A percentile compares a stretch with the other conserved stretches of the same genome.
These are phyloP conservation scores for Hanseniaspora mollemarum DNA, from an alignment of 805 yeast genomes.

Conservation along the genomic window DNA sequence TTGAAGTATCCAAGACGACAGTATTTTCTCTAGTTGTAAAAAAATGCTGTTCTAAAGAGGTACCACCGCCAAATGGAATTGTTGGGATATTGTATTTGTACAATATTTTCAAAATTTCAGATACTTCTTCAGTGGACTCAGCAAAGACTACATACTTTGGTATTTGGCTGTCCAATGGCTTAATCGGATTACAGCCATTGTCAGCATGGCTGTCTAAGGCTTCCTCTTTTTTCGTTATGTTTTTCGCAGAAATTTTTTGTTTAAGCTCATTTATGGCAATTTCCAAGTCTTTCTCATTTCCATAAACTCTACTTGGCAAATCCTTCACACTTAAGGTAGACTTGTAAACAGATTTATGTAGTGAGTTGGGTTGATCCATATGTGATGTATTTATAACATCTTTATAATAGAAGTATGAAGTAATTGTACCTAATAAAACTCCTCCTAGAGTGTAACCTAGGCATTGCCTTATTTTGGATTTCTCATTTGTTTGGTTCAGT, in stretches of 20 bases:
- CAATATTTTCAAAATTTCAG: conserved; percentile 48
- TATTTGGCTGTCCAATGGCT: conserved; percentile 48
- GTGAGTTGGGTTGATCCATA: not conserved
- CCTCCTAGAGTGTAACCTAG: conserved; percentile 3
- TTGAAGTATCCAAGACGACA: conserved; percentile 42
- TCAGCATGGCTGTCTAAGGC: conserved; percentile 41
- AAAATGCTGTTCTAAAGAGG: conserved; percentile 74
- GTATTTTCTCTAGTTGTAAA: conserved; percentile 53
- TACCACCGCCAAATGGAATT: conserved; percentile 69
- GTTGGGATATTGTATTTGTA: conserved; percentile 56
- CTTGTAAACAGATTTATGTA: not conserved
- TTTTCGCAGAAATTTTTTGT: conserved; percentile 36
- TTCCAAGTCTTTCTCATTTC: conserved; percentile 35
- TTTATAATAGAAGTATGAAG: not conserved
- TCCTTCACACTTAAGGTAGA: conserved; percentile 43
- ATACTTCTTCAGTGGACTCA: conserved; percentile 53
- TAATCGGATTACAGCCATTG: conserved; percentile 58
- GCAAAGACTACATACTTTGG: conserved; percentile 58
- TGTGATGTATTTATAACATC: not conserved
- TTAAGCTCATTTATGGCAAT: conserved; percentile 43
- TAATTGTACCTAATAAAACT: not conserved
- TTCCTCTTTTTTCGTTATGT: not conserved
- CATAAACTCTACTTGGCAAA: conserved; percentile 46
- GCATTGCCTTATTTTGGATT: not conserved
- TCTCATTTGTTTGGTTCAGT: no score